Base-by-base conservation (phyloP, 495 filamentous ascomycete genomes). In the Penicillium desertorum region DNA sequence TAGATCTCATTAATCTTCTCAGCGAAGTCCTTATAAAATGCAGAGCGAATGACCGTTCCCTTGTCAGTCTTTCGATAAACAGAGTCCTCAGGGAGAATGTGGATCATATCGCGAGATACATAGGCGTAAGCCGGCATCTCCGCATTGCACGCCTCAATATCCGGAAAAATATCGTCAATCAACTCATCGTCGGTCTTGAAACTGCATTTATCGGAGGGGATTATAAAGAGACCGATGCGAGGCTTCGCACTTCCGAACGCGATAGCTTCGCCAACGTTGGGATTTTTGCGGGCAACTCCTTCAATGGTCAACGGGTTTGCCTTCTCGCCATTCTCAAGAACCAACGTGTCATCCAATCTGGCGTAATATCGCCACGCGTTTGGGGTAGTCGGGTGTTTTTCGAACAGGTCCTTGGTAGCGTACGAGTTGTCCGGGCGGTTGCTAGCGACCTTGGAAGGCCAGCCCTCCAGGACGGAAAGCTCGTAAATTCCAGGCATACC, bases 271-370 rank as follows among this genome's bases (percentile, higher is more conserved):
- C 54, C 56, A 19, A 72, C 53, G 23, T 58, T 59, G 5, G 61
- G 44, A 19, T 68, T 58, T 14, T 72, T 64, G 12, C 70, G 64
- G 5, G 61, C 65, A 5, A 62, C 61, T 5, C 68, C 76, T 64
- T 88, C 84, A 20, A 87, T 65, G 0, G 77, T 76, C 14, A 80
- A 74, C 5, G 84, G 84, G 57, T 85, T 83, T 49, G 84, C 85
- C 61, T 88, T 87, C 69, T 86, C 84, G 4, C 84, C 84, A 12
- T 84, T 87, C 20, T 79, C 66, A 19, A 88, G 65, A 14, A 79
- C 83, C n/a, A 86, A 61, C 16, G 83, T 81, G 22, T 81, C 76
- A 57, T 87, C 84, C 1, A 78, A 71, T 43, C 84, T 72, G 6
- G 74, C 78, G 54, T 83, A 78, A 61, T 86, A 86, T 45, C 69